These are phyloP conservation scores for Gonapodya sp. DNA, from an alignment of 192 early-diverging fungal species.

Conservation along the genomic window DNA sequence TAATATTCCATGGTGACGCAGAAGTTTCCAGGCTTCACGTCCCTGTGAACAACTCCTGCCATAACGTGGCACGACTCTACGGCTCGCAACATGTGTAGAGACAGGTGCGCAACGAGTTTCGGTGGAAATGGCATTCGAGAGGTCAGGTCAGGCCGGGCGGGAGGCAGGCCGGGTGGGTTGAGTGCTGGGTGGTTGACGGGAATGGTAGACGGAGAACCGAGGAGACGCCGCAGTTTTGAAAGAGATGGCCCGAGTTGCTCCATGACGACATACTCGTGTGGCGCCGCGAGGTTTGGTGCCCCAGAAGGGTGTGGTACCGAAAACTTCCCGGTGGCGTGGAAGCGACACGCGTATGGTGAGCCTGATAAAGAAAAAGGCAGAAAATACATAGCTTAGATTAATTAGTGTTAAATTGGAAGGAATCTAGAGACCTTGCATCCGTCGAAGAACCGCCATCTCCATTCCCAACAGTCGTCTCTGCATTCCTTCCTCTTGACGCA, in stretches of 20 bases:
- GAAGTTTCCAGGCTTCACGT: constrained; percentile 47
- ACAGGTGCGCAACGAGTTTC: constrained; percentile 21
- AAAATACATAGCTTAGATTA: too few relatives aligned
- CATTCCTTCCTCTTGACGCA: constrained; percentile 34
- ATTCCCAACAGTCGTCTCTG: constrained; percentile 15
- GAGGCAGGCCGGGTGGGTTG: neutral
- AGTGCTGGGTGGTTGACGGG: neutral
- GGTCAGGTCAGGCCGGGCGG: neutral
- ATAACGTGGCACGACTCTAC: constrained; percentile 31
- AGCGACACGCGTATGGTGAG: constrained; percentile 25
- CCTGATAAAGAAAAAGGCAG: constrained; percentile 13
- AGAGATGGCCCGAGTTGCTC: constrained; percentile 31
- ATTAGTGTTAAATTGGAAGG: too few relatives aligned
- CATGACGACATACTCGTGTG: constrained; percentile 46
- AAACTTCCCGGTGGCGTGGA: constrained; percentile 31
- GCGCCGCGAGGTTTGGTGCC: constrained; percentile 14
- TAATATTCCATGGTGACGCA: constrained; percentile 15
- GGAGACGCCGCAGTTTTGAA: neutral
- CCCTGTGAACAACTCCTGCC: constrained; percentile 41
- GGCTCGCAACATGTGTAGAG: constrained; percentile 38
- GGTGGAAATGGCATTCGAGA: neutral
- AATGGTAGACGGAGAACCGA: neutral
- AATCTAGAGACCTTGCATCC: constrained; percentile 27
- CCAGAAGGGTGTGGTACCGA: constrained; percentile 18
- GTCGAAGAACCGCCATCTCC: constrained; percentile 32